These are phyloP conservation scores for Excoecaria cochinchinensis DNA, from an alignment of 345 rosid genomes.

Conservation along the genomic window DNA sequence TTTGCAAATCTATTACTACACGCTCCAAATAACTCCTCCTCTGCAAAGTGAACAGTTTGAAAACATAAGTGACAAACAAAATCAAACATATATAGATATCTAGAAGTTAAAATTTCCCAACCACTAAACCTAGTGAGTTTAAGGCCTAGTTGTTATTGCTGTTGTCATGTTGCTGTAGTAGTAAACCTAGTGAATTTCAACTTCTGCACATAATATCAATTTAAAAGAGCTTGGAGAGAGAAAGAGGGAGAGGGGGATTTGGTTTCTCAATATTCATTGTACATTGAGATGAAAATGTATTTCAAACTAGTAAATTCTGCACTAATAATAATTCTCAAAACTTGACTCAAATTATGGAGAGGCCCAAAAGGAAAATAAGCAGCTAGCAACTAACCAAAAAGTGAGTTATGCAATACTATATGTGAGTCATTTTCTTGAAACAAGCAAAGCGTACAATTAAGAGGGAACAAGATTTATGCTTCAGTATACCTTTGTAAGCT, in stretches of 20 bases:
- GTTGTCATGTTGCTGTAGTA: no score
- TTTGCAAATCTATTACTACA: constrained; percentile 29
- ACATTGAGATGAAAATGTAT: background rate
- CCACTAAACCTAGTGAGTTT: background rate
- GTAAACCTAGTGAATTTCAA: background rate
- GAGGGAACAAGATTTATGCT: constrained; percentile 1
- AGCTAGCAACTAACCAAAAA: background rate
- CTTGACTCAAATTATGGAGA: background rate
- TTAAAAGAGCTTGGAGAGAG: background rate
- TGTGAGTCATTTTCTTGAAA: background rate
- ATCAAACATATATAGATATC: constrained; percentile 2
- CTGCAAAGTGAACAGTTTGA: constrained; percentile 33
- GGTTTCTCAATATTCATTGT: background rate
- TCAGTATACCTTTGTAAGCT: constrained; percentile 48
- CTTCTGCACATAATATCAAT: background rate
- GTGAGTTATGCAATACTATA: background rate
- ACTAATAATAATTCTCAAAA: background rate
- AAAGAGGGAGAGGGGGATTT: background rate
- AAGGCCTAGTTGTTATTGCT: background rate
- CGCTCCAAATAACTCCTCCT: constrained; percentile 39
- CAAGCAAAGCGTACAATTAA: background rate
- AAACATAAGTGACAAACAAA: background rate
- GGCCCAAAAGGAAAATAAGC: background rate
- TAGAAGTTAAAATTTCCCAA: background rate
- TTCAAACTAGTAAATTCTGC: background rate